Conservation (phyloP, 1,284 basidiomycete species). For the Marasmius oreades region DNA sequence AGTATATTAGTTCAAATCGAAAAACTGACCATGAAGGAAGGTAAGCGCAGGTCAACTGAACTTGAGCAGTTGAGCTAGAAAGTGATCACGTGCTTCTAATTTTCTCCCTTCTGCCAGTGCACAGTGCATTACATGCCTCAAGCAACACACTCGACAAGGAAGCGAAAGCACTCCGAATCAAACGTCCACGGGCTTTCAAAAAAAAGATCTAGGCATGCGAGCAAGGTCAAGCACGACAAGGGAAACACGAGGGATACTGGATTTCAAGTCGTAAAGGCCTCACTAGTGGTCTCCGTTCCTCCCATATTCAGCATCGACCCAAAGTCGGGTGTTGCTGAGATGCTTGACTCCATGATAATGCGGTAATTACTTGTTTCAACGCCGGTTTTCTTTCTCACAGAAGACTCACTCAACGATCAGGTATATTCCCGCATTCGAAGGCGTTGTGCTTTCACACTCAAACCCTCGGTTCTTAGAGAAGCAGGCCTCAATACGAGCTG, state of each 20-base stretch:
- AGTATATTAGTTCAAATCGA: background rate
- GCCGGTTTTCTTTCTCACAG: background rate
- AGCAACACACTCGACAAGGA: constrained; percentile 33
- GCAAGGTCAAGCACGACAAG: constrained; percentile 34
- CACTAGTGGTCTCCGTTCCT: constrained; percentile 75
- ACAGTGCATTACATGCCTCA: no score
- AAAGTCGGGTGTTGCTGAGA: constrained; percentile 74
- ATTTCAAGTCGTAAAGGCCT: constrained; percentile 66
- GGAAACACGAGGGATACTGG: constrained; percentile 47
- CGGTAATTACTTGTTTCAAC: constrained; percentile 46
- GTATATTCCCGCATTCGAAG: constrained; percentile 84
- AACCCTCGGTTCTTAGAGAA: constrained; percentile 69
- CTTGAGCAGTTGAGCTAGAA: constrained; percentile 5
- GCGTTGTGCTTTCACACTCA: constrained; percentile 87
- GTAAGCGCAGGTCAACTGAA: background rate
- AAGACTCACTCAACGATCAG: constrained; percentile 37
- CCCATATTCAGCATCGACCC: constrained; percentile 77
- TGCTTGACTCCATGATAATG: constrained; percentile 93
- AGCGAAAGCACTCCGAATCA: constrained; percentile 44
- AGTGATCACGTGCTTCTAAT: background rate
- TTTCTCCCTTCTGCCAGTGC: no score
- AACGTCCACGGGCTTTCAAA: constrained; percentile 24
- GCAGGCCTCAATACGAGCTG: constrained; percentile 72
- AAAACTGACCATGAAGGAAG: constrained; percentile 16
- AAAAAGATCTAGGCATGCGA: constrained; percentile 29